Percentiles rank a stretch among this genome's conserved stretches.
These are phyloP conservation scores for Fomitopsis betulina DNA, from an alignment of 1,284 basidiomycete genomes.

Conservation along the genomic window DNA sequence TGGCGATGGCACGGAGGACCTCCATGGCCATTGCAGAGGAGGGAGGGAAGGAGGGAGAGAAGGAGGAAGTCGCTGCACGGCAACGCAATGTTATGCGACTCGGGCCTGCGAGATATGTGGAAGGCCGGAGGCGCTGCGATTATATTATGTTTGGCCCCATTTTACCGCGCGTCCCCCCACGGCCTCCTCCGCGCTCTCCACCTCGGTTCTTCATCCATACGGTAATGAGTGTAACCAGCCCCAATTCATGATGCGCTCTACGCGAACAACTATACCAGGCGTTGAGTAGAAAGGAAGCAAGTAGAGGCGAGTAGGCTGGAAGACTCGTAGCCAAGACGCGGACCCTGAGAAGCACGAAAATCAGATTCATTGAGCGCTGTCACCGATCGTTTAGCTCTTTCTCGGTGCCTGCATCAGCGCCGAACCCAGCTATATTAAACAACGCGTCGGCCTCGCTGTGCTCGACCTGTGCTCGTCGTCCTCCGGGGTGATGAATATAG, in stretches of 20 bases:
- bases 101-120: not conserved
- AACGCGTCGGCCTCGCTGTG: not conserved
- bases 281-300: not conserved
- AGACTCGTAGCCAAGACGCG: not conserved
- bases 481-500: no score
- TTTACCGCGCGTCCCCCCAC: not conserved
- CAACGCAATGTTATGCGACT: not conserved
- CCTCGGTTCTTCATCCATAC: not conserved
- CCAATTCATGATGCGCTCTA: not conserved
- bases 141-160: not conserved
- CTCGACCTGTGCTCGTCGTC: not conserved
- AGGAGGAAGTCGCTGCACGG: not conserved
- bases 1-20: slow-evolving; percentile 2
- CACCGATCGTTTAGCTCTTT: not conserved
- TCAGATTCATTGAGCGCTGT: not conserved
- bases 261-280: not conserved
- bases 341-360: not conserved
- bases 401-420: not conserved
- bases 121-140: not conserved
- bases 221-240: not conserved
- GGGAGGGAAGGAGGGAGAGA: not conserved
- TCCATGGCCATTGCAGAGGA: slow-evolving; percentile 4
- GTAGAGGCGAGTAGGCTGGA: not conserved
- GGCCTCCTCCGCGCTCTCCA: not conserved
- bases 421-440: not conserved